Evolutionary conservation across 257 asterid genomes (phyloP).

Genomic region (Nicotiana knightiana): DNA sequence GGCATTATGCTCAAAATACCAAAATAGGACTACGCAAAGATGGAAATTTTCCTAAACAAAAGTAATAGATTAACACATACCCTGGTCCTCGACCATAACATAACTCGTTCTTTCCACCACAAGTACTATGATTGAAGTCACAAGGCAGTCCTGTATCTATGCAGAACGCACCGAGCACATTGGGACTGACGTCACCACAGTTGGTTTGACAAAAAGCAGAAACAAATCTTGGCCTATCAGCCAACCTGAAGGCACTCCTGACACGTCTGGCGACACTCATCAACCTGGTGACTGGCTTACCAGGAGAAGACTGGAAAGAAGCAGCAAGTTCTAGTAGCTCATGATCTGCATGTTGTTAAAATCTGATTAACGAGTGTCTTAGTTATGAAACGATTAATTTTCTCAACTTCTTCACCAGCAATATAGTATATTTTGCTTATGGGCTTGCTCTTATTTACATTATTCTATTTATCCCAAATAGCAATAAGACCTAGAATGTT

Average conservation of each 20-base stretch:
- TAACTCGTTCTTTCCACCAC: slow-evolving; percentile 91
- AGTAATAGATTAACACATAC: slow-evolving; percentile 31
- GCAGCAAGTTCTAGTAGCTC: slow-evolving; percentile 87
- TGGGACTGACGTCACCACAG: slow-evolving; percentile 99
- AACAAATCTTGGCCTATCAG: slow-evolving; percentile 74
- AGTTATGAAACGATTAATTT: not conserved
- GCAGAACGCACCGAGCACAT: slow-evolving; percentile 97
- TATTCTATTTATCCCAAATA: not conserved
- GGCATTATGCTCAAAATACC: slow-evolving; percentile 5
- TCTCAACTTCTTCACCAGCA: not conserved
- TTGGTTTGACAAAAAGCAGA: slow-evolving; percentile 95
- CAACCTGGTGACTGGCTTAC: slow-evolving; percentile 58
- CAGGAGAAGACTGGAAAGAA: slow-evolving; percentile 63
- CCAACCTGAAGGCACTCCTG: slow-evolving; percentile 69
- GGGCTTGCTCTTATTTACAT: not conserved
- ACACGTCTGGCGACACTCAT: slow-evolving; percentile 78
- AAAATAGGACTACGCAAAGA: not conserved
- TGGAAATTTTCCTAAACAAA: slow-evolving; percentile 1
- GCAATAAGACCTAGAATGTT: too few relatives aligned
- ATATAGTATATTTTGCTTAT: not conserved
- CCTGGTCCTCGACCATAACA: slow-evolving; percentile 99
- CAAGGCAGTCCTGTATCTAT: slow-evolving; percentile 91
- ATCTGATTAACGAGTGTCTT: not conserved
- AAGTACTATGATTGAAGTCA: slow-evolving; percentile 95
- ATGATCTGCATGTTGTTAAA: slow-evolving; percentile 53